phyloP scores from a whole-genome alignment of 768 basidiomycete genomes.

The Solioccasus polychromus region DNA sequence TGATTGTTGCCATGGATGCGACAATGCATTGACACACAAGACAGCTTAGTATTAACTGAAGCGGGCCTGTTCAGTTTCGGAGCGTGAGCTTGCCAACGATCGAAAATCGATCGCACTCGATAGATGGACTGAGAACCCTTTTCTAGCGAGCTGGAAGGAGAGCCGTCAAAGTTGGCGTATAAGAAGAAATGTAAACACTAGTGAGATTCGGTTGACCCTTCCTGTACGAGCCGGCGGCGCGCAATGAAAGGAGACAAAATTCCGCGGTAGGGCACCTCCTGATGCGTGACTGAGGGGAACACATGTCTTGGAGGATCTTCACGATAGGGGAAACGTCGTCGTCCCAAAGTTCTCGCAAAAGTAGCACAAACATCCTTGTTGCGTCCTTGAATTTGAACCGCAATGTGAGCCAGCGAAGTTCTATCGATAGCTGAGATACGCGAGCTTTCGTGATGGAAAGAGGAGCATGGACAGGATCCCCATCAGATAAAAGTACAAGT shows the following conservation, averaged over 20 bases:
- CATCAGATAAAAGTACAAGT: slow-evolving; percentile 19
- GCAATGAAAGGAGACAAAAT: slow-evolving; percentile 3
- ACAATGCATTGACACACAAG: neutral
- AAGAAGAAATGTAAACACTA: slow-evolving; percentile 2
- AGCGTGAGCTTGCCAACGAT: too few species aligned
- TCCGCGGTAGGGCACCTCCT: slow-evolving; percentile 16
- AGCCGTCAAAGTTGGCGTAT: slow-evolving; percentile 3
- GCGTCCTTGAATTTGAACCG: neutral
- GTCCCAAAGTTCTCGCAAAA: slow-evolving; percentile 20
- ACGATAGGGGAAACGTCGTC: slow-evolving; percentile 15
- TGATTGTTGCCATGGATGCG: neutral
- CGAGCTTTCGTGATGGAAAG: neutral
- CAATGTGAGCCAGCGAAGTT: neutral
- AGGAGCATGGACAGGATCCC: slow-evolving; percentile 4
- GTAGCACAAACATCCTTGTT: neutral
- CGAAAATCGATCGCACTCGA: too few species aligned
- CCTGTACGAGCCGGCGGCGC: slow-evolving; percentile 1
- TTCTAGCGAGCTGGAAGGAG: neutral
- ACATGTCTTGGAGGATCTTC: neutral
- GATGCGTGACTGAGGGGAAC: slow-evolving; percentile 6
- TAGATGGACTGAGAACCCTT: too few species aligned
- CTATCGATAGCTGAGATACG: neutral
- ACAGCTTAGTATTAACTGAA: neutral
- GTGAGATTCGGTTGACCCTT: neutral
- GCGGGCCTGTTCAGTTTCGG: too few species aligned